Evolutionary conservation across 2,329 filamentous ascomycete species (phyloP), one percentile per base, ranked within the genome.

Genomic region (Nothopassalora personata): DNA sequence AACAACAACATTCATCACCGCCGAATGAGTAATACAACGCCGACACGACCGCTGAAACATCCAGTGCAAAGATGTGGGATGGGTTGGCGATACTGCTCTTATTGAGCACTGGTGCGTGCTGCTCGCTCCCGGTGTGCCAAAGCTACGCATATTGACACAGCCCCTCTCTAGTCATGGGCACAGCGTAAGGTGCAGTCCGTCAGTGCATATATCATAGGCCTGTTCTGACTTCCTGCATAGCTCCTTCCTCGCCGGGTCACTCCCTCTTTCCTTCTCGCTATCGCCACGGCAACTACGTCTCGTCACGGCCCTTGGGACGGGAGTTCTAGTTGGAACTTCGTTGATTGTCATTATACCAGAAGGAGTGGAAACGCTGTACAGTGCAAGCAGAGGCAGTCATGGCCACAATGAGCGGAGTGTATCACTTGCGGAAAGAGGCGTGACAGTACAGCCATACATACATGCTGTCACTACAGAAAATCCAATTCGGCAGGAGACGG

Each of bases 271-370:
- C 59, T 90, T 99, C 80, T 85, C 87, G 58, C 83, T 99, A 28
- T 93, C 92, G 31, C 86, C 89, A 60, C 90, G 91, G 47, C 91
- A 96, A 74, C 79, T 97, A 58, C 88, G 93, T 71, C 79, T 96
- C 53, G 89, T 97, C 72, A 95, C 93, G 23, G 92, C 91, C 58
- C 84, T 97, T 72, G 94, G 94, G 55, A 91, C 96, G 74, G 94
- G 94, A 48, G 89, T 99, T 54, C 80, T 99, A 8, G 92, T 99
- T 15, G 94, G 94, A 36, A 97, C 94, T 30, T 93, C 93, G 1
- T 82, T 99, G 64, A 93, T 97, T 64, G 91, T 99, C 33, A 97
- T 99, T 71, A 96, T 99, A 69, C 94, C 94, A 0, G 94, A 99
- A 75, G 94, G 94, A 39, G 87, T 97, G 60, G 92, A 97, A 72